Conservation (phyloP, 345 rosid species). For the Citrus medica region DNA sequence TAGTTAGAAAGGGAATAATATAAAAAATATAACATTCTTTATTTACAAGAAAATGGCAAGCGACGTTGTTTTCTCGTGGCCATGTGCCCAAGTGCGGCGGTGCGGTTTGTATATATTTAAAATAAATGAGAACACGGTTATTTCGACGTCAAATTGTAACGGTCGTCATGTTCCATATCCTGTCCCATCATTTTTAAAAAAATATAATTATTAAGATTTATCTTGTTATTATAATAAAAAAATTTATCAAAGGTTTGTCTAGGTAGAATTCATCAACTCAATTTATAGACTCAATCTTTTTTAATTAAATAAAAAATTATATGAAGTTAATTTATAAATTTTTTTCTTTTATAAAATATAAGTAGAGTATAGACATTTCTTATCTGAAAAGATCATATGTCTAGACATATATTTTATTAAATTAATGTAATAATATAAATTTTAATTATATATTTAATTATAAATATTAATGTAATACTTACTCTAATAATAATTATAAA, state of each 20-base stretch:
- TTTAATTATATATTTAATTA: too few relatives aligned
- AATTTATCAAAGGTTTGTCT: too few relatives aligned
- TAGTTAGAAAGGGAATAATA: neutral
- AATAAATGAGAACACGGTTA: neutral
- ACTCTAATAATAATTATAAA: too few relatives aligned
- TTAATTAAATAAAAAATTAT: too few relatives aligned
- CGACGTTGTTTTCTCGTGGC: constrained; percentile 23
- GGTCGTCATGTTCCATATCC: neutral
- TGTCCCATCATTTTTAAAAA: neutral
- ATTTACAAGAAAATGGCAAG: constrained; percentile 2
- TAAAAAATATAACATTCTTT: neutral
- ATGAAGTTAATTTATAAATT: fast-evolving
- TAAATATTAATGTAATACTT: too few relatives aligned
- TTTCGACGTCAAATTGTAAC: constrained; percentile 13
- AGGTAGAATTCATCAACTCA: fast-evolving
- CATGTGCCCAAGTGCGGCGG: constrained; percentile 50
- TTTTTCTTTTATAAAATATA: fast-evolving
- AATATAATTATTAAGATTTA: too few relatives aligned
- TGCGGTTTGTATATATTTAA: constrained; percentile 14
- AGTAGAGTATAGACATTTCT: fast-evolving
- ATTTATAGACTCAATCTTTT: fast-evolving
- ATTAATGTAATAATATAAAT: too few relatives aligned
- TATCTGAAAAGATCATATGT: too few relatives aligned
- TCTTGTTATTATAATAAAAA: too few relatives aligned
- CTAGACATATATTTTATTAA: too few relatives aligned